Evolutionary conservation across 495 filamentous ascomycete species (phyloP), one percentile per base, ranked within the genome.

Genomic region (Niebla homalea): DNA sequence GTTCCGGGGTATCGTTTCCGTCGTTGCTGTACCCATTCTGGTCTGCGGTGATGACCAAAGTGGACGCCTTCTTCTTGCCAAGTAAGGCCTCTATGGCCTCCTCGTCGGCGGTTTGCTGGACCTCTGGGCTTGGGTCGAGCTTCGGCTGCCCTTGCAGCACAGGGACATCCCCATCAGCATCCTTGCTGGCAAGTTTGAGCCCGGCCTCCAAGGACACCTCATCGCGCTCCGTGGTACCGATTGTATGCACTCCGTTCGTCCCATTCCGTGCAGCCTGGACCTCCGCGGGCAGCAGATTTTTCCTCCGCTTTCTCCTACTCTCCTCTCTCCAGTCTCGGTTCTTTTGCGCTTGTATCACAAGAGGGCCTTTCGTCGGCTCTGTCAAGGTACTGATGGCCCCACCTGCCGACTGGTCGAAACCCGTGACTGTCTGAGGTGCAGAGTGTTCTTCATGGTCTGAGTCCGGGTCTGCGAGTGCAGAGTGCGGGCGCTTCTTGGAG

Each of bases 21-120:
- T 63, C 61, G n/a, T 60, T 65, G 5, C 59, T 61, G 5, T 60
- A 54, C 21, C 14, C 25, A 35, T 46, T 50, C 19, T 46, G 32
- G 19, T 54, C 39, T 3, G 62, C 43, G 2, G 73, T 73, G 35
- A 88, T 76, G 4, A 84, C 67, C 7, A 85, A 67, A 36, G 76
- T 74, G 5, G 81, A 73, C 20, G 71, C 72, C 4, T 72, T 61
- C 12, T 70, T 65, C 0, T 74, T 71, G 44, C 77, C 82, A 36
- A 90, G 68, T 16, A 98, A 75, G 32, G 89, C 87, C 37, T 83
- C 78, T 38, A 98, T 65, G 3, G 92, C 92, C 46, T 83, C 72
- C 51, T 90, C 78, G 48, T 96, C 90, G 36, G 46, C 61, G 54
- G 40, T 48, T 15, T 48, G 45, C 19, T 45, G 12, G 26, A 51